Base-by-base conservation (phyloP, 2,329 filamentous ascomycete species). In the Chrysoporthe puriensis region DNA sequence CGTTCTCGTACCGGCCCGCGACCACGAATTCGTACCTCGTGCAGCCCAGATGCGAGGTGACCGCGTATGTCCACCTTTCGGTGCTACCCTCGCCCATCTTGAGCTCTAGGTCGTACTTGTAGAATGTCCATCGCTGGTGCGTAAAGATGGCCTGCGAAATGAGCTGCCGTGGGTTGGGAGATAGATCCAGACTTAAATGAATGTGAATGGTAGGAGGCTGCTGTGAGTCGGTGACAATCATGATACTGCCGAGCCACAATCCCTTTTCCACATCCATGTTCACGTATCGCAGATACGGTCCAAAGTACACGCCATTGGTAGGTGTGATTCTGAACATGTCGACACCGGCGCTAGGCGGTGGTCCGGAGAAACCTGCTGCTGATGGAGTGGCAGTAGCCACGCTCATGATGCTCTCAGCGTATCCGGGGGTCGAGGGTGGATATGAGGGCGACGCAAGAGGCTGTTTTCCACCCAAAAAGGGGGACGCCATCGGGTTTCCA, bases 11-110 rank as follows among this genome's bases (percentile, higher is more conserved):
- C 68, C 93, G 90, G 7, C 95, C 95, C 26, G 96, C 96, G 21
- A 99, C 92, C 26, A 97, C 85, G 78, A 99, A 99, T 75, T 99
- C 96, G 78, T 98, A 99, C 36, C 96, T 88, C n/a, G 96, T 98
- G 80, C 96, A 99, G 44, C 96, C 96, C 26, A 98, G 84, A 75
- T 98, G 94, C 1, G 96, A 98, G 0, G 96, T 99, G 63, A 99
- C 94, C 1, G 96, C 96, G 76, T 99, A 99, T 0, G 96, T 99
- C 96, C 96, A 99, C 76, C 96, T 91, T 71, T 90, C 87, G 0
- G 93, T 91, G 42, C 88, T 86, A 36, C 84, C 86, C 18, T 98
- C 94, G 44, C 91, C 90, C 96, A 99, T 99, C 69, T 88, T 89
- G 59, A 99, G 79, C 70, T 97, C 92, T 66, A 98, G 79, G 70